These are phyloP conservation scores for Bassia scoparia DNA, from an alignment of 148 eudicot genomes.

Conservation along the genomic window DNA sequence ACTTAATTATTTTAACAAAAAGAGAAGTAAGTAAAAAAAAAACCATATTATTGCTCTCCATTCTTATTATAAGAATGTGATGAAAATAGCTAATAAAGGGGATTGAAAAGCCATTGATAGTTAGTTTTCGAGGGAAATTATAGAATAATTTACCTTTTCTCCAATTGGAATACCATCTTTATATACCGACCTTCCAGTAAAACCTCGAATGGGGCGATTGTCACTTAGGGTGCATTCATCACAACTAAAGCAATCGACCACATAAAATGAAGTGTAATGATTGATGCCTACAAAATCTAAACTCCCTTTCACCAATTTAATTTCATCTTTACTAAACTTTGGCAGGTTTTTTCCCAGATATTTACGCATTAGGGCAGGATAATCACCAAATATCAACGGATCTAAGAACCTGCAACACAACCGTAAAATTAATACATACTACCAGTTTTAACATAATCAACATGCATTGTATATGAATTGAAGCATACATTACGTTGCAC, in stretches of 20 bases:
- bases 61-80: no score
- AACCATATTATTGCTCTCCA: no score
- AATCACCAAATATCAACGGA: conserved; percentile 71
- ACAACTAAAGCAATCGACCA: conserved; percentile 53
- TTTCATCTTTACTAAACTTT: conserved; percentile 50
- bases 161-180: conserved; percentile 62
- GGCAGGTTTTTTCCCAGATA: conserved; percentile 51
- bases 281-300: conserved; percentile 77
- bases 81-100: neutral
- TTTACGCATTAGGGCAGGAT: conserved; percentile 60
- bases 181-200: conserved; percentile 24
- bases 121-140: neutral
- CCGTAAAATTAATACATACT: no score
- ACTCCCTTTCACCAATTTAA: conserved; percentile 44
- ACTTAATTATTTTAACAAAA: no score
- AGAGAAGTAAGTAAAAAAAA: no score
- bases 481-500: no score
- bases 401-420: conserved; percentile 58
- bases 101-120: neutral
- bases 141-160: conserved; percentile 34
- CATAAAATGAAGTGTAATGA: conserved; percentile 64
- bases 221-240: conserved; percentile 24
- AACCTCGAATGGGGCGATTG: conserved; percentile 55
- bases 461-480: no score
- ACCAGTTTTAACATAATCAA: no score